Evolutionary conservation across 1,139 yeast species (phyloP).

Genomic region (Barnettozyma hawaiiensis): DNA sequence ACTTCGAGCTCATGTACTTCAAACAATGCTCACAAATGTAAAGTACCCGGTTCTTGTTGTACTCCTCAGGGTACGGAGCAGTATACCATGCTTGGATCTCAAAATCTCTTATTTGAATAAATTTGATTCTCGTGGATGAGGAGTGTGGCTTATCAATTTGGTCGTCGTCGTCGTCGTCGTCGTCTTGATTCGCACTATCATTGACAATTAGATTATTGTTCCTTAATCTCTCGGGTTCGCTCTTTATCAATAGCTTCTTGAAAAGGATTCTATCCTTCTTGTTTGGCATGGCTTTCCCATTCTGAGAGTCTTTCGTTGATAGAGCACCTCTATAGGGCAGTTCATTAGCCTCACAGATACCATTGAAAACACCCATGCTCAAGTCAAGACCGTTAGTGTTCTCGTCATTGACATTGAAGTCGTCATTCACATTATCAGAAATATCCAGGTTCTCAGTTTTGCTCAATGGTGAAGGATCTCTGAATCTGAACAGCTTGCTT

Average conservation of each 20-base stretch:
- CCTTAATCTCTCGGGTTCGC: conserved; percentile 25
- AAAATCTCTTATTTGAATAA: conserved; percentile 61
- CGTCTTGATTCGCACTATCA: conserved; percentile 11
- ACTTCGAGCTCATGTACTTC: conserved; percentile 71
- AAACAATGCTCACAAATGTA: conserved; percentile 84
- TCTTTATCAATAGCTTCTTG: conserved; percentile 32
- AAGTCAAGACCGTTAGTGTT: conserved; percentile 16
- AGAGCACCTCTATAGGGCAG: conserved; percentile 65
- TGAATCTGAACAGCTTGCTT: conserved; percentile 22
- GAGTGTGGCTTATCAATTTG: conserved; percentile 24
- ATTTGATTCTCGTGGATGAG: conserved; percentile 40
- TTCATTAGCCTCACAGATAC: conserved; percentile 27
- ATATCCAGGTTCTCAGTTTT: conserved; percentile 17
- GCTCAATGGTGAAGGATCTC: conserved; percentile 24
- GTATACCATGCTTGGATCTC: conserved; percentile 90
- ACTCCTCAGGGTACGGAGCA: conserved; percentile 91
- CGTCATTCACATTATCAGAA: conserved; percentile 22
- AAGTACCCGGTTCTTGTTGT: conserved; percentile 53
- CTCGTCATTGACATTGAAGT: conserved; percentile 22
- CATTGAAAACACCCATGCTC: conserved; percentile 4
- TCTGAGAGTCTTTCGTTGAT: conserved; percentile 53
- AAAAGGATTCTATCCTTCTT: conserved; percentile 45
- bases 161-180: conserved; percentile 7
- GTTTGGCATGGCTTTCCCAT: conserved; percentile 57
- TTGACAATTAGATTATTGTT: conserved; percentile 23